These are phyloP conservation scores for Backusella luteola DNA, from an alignment of 192 early-diverging fungal genomes.

Conservation along the genomic window DNA sequence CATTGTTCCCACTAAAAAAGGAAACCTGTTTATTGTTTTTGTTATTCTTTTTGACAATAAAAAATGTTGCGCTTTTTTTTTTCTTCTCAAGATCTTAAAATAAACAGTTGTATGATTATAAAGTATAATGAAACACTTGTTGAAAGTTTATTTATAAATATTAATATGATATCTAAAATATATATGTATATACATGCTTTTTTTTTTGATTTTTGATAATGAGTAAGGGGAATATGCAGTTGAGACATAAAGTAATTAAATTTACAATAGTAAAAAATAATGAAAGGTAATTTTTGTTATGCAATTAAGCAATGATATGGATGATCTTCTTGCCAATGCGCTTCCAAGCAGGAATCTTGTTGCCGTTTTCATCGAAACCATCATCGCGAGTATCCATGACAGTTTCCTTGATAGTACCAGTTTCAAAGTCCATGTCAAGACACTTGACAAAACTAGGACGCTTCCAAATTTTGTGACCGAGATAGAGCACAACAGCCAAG, in stretches of 20 bases:
- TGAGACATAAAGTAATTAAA: background rate
- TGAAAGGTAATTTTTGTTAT: background rate
- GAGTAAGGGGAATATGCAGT: background rate
- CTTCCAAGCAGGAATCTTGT: constrained; percentile 26
- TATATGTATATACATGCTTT: background rate
- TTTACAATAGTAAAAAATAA: constrained; percentile 4
- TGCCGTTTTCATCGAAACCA: background rate
- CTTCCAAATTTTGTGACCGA: constrained; percentile 48
- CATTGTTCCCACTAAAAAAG: too few relatives aligned
- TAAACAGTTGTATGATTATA: background rate
- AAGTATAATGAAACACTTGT: background rate
- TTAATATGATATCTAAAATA: background rate
- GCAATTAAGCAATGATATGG: constrained; percentile 27
- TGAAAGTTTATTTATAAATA: constrained; percentile 7
- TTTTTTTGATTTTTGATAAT: background rate
- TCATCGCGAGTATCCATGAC: constrained; percentile 18
- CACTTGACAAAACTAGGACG: constrained; percentile 49
- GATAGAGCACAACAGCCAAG: constrained; percentile 57
- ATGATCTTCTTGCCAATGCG: constrained; percentile 15
- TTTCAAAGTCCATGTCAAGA: constrained; percentile 60
- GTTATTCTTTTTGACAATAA: too few relatives aligned
- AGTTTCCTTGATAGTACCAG: constrained; percentile 36
- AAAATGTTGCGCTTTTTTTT: too few relatives aligned
- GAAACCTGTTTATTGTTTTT: too few relatives aligned
- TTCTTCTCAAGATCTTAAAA: too few relatives aligned